Evolutionary conservation across 805 yeast species (phyloP).

Genomic region (Candida lessepsii): DNA sequence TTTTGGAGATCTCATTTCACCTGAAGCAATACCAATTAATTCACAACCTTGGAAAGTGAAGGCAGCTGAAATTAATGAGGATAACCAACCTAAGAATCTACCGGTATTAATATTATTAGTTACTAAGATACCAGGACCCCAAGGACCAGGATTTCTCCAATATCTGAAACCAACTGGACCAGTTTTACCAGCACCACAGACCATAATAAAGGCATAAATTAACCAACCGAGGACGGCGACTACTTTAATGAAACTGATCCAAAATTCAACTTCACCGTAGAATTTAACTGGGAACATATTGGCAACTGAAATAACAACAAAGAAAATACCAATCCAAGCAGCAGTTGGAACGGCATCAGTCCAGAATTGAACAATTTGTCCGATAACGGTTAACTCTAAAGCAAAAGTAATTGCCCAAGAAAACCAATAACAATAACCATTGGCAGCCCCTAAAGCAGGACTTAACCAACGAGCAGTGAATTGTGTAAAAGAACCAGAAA

Average conservation of each 20-base stretch:
- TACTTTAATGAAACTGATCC: slow-evolving; percentile 68
- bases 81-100: slow-evolving; percentile 67
- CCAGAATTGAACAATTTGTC: slow-evolving; percentile 66
- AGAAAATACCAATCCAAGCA: slow-evolving; percentile 71
- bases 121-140: slow-evolving; percentile 64
- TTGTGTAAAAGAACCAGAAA: slow-evolving; percentile 66
- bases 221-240: slow-evolving; percentile 71
- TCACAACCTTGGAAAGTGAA: slow-evolving; percentile 82
- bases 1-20: slow-evolving; percentile 70
- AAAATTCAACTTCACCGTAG: slow-evolving; percentile 76
- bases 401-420: slow-evolving; percentile 79
- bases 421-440: slow-evolving; percentile 74
- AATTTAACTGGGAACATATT: slow-evolving; percentile 67
- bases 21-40: slow-evolving; percentile 71
- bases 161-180: slow-evolving; percentile 79
- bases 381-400: slow-evolving; percentile 68
- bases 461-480: slow-evolving; percentile 67
- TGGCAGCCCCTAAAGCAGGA: slow-evolving; percentile 71
- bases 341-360: slow-evolving; percentile 66
- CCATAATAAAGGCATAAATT: slow-evolving; percentile 65
- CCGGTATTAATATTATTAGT: slow-evolving; percentile 45
- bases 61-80: slow-evolving; percentile 70
- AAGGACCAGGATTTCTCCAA: slow-evolving; percentile 78
- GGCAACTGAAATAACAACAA: slow-evolving; percentile 49
- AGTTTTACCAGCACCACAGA: slow-evolving; percentile 66